A percentile compares a stretch with the other conserved stretches of the same genome.
Conservation (phyloP, 2,329 filamentous ascomycete species). For the Mycosphaerella arachidis region DNA sequence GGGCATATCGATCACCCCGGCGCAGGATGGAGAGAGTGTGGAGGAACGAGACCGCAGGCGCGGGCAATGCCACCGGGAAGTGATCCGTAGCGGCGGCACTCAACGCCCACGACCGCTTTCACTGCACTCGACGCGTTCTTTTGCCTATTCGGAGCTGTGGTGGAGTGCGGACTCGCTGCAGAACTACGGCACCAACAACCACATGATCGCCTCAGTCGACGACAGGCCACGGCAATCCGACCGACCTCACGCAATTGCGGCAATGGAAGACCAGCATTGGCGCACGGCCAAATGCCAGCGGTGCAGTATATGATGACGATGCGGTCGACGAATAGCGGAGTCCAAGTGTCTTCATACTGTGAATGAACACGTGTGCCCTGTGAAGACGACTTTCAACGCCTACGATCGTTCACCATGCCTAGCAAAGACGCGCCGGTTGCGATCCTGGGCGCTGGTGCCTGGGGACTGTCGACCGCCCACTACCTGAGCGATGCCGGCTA, state of each 20-base stretch:
- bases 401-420: background rate
- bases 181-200: background rate
- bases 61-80: background rate
- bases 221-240: background rate
- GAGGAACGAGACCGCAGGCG: background rate
- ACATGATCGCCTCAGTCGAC: background rate
- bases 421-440: constrained; percentile 1
- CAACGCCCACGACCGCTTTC: background rate
- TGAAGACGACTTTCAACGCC: background rate
- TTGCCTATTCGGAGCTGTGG: background rate
- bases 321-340: background rate
- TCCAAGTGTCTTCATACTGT: background rate
- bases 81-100: background rate
- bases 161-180: background rate
- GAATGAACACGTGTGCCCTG: background rate
- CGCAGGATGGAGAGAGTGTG: background rate
- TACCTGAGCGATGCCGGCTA: constrained; percentile 45
- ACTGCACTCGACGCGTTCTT: background rate
- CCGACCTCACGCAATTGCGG: background rate
- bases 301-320: background rate
- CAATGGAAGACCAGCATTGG: background rate
- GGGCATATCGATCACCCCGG: background rate
- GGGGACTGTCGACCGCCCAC: constrained; percentile 49
- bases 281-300: background rate
- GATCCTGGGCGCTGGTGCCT: constrained; percentile 37